Percentiles rank a stretch among this genome's conserved stretches.
Conservation (phyloP, 108 stramenopile genomes). For the Aurantiochytrium sp. region DNA sequence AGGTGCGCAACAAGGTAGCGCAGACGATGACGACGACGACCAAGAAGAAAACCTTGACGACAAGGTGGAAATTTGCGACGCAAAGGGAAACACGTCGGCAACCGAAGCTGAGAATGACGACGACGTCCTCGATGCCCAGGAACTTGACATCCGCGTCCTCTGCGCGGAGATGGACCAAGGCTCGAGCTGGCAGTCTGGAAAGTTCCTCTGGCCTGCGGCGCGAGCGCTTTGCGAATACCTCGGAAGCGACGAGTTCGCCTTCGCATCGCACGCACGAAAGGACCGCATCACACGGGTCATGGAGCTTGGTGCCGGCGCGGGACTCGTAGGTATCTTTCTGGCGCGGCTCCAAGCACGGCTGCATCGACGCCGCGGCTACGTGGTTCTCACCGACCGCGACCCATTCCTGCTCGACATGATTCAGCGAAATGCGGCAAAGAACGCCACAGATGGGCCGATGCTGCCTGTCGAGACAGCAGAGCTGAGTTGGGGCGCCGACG, state of each 20-base stretch:
- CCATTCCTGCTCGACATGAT: constrained; percentile 13
- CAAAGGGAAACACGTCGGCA: not conserved
- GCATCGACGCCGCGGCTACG: not conserved
- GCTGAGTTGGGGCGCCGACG: not conserved
- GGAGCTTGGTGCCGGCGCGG: not conserved
- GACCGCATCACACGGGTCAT: not conserved
- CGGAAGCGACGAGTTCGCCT: not conserved
- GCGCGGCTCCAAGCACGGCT: not conserved
- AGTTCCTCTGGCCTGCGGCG: not conserved
- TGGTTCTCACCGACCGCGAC: not conserved
- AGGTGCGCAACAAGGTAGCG: not conserved
- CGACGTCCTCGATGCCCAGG: not conserved
- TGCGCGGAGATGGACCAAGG: not conserved
- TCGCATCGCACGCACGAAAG: too few relatives aligned
- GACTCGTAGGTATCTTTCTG: not conserved
- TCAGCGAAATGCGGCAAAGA: not conserved
- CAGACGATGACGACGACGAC: not conserved
- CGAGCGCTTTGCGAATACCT: not conserved
- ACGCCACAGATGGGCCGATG: not conserved
- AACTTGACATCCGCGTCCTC: not conserved
- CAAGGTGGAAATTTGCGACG: too few relatives aligned
- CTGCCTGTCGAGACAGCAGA: not conserved
- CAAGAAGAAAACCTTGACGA: not conserved
- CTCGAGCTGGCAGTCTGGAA: not conserved
- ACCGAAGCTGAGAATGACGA: not conserved